Evolutionary conservation across 306 rosid species (phyloP), one percentile per base, ranked within the genome.

Genomic region (Cercis canadensis): DNA sequence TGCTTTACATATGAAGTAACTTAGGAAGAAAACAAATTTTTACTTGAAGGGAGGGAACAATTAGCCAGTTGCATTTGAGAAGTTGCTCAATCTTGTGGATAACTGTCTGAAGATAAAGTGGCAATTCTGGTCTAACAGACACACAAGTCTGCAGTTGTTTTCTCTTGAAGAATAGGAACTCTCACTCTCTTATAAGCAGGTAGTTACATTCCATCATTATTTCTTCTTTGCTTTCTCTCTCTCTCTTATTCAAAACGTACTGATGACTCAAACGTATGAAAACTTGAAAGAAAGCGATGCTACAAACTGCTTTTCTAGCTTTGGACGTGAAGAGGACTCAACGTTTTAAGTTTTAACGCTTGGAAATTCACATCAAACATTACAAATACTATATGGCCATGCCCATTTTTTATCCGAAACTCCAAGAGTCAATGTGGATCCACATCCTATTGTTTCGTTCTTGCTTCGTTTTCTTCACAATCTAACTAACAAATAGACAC

Each of bases 1-100:
- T 53, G 72, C 65, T 78, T 82, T 74, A 70, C 34, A 51, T 50
- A 44, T 59, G 83, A 82, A 82, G 86, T 74, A 74, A 82, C 86
- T 78, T 82, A 65, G 69, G 73, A 53, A 46, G 39, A 74, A 70
- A 73, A 72, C 67, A 77, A 76, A 34, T 40, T 46, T 3, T 46
- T 4, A 62, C 13, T 45, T 52, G 57, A 10, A 58, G 8, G 58
- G 62, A 41, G 11, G 12, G 4, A 21, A 57, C n/a, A n/a, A n/a
- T n/a, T 11, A 29, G 34, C 41, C 7, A 36, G 57, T 12, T 16
- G 41, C 31, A 63, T 46, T 4, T 60, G 63, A 13, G 62, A 77
- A 76, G 68, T 54, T 67, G 60, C 19, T 33, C 11, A 62, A 66
- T 73, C 74, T 67, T 73, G 74, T 50, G 17, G 55, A 43, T 59